phyloP scores from a whole-genome alignment of 73 alveolate genomes.

The Paraurostyla sp. region DNA sequence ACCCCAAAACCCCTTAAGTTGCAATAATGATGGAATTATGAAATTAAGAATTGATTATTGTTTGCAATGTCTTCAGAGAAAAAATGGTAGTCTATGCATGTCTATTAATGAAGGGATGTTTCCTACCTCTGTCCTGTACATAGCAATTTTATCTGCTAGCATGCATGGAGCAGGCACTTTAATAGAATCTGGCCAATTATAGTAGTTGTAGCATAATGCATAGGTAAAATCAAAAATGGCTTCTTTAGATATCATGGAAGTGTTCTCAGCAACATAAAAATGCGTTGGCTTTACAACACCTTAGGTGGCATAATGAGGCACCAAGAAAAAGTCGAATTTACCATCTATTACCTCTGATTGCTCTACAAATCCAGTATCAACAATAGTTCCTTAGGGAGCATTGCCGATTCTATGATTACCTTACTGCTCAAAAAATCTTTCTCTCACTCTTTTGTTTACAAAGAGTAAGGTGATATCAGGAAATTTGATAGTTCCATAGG shows the following conservation, averaged over 20 bases:
- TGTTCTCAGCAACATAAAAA: constrained; percentile 40
- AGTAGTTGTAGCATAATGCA: constrained; percentile 64
- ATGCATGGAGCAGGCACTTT: constrained; percentile 72
- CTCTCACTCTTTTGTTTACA: constrained; percentile 77
- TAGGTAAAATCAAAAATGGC: constrained; percentile 61
- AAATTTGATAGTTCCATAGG: neutral
- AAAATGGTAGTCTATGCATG: constrained; percentile 52
- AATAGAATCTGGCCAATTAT: constrained; percentile 70
- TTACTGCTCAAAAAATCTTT: constrained; percentile 67
- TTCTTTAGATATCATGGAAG: constrained; percentile 2
- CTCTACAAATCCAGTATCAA: constrained; percentile 67
- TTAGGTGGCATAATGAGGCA: constrained; percentile 62
- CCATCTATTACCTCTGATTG: constrained; percentile 16
- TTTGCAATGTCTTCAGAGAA: neutral
- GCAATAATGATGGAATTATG: too few species aligned
- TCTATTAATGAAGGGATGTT: constrained; percentile 37
- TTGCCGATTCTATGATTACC: neutral
- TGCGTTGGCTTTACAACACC: constrained; percentile 73
- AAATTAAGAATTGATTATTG: neutral
- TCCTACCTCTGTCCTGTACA: constrained; percentile 52
- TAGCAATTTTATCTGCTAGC: constrained; percentile 70
- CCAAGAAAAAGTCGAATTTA: constrained; percentile 63
- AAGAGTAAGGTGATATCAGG: constrained; percentile 77
- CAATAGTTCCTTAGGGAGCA: constrained; percentile 63
- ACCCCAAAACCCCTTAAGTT: too few species aligned